These are phyloP conservation scores for Plasmodium yoelii DNA, from an alignment of 169 alveolate genomes.

Conservation along the genomic window DNA sequence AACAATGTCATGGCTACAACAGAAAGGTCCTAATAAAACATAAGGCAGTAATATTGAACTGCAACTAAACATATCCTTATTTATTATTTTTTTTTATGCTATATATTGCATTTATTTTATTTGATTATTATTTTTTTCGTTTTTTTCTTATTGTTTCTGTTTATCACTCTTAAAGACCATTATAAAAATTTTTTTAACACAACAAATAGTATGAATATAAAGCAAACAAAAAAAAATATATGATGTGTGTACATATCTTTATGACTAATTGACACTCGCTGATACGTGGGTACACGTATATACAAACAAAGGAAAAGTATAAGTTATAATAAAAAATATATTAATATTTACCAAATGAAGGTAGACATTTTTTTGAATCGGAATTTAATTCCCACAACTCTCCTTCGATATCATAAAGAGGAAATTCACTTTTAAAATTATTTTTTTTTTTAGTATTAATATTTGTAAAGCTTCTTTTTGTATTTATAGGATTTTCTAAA, in stretches of 20 bases:
- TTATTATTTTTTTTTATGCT: not conserved
- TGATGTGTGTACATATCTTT: no score
- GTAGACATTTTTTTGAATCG: conserved; percentile 30
- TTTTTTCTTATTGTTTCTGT: not conserved
- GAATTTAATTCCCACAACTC: conserved; percentile 42
- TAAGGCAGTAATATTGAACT: conserved; percentile 15
- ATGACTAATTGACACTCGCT: no score
- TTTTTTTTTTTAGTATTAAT: conserved; percentile 13
- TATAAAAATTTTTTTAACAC: not conserved
- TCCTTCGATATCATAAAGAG: conserved; percentile 68
- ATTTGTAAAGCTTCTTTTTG: conserved; percentile 2
- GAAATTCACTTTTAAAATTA: conserved; percentile 30
- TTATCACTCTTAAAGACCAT: conserved; percentile 3
- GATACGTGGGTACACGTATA: no score
- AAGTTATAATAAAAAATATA: no score
- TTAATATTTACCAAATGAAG: conserved; percentile 38
- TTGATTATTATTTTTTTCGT: not conserved
- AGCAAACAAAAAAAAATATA: no score
- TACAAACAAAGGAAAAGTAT: no score
- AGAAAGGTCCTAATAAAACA: conserved; percentile 21
- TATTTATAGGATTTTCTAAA: conserved; percentile 10
- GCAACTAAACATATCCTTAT: conserved; percentile 2
- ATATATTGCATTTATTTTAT: not conserved
- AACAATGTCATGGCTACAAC: conserved; percentile 61
- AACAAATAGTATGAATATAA: not conserved